A percentile compares a stretch with the other conserved stretches of the same genome.
phyloP scores from a whole-genome alignment of 2,329 filamentous ascomycete genomes.

The Colletotrichum cereale region DNA sequence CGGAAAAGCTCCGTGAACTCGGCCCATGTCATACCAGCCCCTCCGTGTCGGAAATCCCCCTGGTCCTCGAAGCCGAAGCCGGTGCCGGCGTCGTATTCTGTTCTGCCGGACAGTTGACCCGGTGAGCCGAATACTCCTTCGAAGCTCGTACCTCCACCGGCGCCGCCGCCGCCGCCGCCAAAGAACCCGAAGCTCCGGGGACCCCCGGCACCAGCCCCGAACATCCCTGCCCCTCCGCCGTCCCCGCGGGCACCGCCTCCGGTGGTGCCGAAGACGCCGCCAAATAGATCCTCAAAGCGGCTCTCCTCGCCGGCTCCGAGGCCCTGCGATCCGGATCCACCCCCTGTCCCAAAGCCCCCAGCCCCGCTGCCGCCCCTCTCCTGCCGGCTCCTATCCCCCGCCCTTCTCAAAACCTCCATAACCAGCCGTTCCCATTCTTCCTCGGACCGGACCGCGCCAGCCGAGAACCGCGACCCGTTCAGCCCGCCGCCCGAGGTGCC shows the following conservation, averaged over 20 bases:
- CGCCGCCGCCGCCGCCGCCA: neutral
- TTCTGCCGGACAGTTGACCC: neutral
- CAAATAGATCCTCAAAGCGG: slow-evolving; percentile 16
- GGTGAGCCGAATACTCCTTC: neutral
- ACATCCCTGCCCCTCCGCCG: neutral
- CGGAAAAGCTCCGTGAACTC: slow-evolving; percentile 18
- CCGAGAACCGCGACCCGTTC: neutral
- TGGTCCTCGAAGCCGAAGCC: neutral
- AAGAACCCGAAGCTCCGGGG: neutral
- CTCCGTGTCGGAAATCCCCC: neutral
- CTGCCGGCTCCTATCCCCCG: neutral
- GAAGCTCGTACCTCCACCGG: neutral
- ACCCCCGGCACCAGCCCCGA: too few species aligned
- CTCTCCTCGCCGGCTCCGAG: neutral
- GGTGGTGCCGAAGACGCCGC: neutral
- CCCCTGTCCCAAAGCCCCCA: neutral
- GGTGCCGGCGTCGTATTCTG: neutral
- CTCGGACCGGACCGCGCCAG: neutral
- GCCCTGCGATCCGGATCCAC: neutral
- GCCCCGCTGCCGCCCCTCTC: neutral
- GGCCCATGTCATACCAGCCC: slow-evolving; percentile 21
- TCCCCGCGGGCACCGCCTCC: neutral
- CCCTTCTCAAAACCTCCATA: neutral
- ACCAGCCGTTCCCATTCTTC: slow-evolving; percentile 9
- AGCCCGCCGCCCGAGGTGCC: neutral